Percentiles rank a stretch among this genome's conserved stretches.
These are phyloP conservation scores for Phalaenopsis equestris DNA, from an alignment of 106 monocot species.

Conservation along the genomic window DNA sequence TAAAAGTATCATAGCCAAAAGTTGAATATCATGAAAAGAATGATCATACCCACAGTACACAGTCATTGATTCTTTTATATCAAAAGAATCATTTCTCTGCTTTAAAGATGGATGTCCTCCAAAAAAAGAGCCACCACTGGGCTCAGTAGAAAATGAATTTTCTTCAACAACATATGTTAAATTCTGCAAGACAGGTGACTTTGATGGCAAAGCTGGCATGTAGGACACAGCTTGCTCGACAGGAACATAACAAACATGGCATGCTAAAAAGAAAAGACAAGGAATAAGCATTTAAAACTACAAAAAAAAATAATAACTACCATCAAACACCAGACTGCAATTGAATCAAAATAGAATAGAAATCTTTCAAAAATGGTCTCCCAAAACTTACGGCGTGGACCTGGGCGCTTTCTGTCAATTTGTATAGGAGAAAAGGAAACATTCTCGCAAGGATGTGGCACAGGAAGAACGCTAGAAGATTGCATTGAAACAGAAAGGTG, in stretches of 20 bases:
- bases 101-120: conserved; percentile 58
- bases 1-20: not conserved
- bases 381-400: conserved; percentile 59
- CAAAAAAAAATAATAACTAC: too few species aligned
- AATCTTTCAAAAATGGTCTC: not conserved
- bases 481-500: not conserved
- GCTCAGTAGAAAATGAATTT: conserved; percentile 22
- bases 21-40: not conserved
- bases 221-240: conserved; percentile 56
- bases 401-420: conserved; percentile 35
- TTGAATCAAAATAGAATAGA: not conserved
- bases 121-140: conserved; percentile 47
- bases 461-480: conserved; percentile 13
- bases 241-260: conserved; percentile 78
- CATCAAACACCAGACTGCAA: not conserved
- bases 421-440: conserved; percentile 30
- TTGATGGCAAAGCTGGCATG: conserved; percentile 62
- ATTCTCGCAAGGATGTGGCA: conserved; percentile 47
- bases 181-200: conserved; percentile 58
- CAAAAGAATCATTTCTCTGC: conserved; percentile 50
- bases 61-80: conserved; percentile 62
- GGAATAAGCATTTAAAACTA: conserved; percentile 1
- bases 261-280: conserved; percentile 50
- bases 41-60: conserved; percentile 75
- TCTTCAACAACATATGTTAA: conserved; percentile 50